These are phyloP conservation scores for Ilyonectria sp. DNA, from an alignment of 2,329 filamentous ascomycete genomes.

Conservation along the genomic window DNA sequence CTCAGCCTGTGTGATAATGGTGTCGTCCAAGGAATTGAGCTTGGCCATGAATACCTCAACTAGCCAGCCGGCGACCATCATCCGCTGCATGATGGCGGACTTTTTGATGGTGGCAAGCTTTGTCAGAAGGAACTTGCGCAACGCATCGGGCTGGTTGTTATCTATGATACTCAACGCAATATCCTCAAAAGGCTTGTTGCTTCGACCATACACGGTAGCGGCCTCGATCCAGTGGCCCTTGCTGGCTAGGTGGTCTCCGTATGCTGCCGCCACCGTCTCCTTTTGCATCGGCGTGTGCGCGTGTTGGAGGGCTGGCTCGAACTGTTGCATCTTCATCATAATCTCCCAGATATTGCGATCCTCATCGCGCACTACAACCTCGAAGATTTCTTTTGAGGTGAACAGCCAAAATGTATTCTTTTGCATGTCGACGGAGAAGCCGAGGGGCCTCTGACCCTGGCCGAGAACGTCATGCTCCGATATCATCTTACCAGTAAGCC, in stretches of 20 bases:
- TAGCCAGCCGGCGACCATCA: constrained; percentile 96
- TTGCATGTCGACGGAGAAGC: constrained; percentile 88
- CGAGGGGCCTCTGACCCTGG: constrained; percentile 83
- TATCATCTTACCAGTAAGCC: constrained; percentile 86
- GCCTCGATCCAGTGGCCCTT: constrained; percentile 90
- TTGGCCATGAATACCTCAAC: constrained; percentile 98
- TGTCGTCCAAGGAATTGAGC: constrained; percentile 93
- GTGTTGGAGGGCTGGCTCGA: constrained; percentile 89
- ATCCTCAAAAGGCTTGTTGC: constrained; percentile 97
- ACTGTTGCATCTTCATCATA: constrained; percentile 88
- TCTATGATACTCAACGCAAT: constrained; percentile 94
- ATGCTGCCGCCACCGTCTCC: constrained; percentile 92
- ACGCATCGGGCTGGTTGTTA: constrained; percentile 88
- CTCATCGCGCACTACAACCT: constrained; percentile 92
- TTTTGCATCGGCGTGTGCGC: constrained; percentile 86
- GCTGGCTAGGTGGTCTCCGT: constrained; percentile 87
- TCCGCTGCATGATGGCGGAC: constrained; percentile 88
- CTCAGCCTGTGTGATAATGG: constrained; percentile 90
- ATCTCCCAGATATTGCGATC: constrained; percentile 96
- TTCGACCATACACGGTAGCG: constrained; percentile 91
- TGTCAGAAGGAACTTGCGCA: constrained; percentile 89
- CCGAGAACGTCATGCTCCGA: constrained; percentile 92
- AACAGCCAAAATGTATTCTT: constrained; percentile 99
- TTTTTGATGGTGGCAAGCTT: constrained; percentile 89
- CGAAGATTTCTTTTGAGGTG: constrained; percentile 90